Base-by-base conservation (phyloP, 371 early-diverging fungal genomes). In the Lichtheimia corymbifera region DNA sequence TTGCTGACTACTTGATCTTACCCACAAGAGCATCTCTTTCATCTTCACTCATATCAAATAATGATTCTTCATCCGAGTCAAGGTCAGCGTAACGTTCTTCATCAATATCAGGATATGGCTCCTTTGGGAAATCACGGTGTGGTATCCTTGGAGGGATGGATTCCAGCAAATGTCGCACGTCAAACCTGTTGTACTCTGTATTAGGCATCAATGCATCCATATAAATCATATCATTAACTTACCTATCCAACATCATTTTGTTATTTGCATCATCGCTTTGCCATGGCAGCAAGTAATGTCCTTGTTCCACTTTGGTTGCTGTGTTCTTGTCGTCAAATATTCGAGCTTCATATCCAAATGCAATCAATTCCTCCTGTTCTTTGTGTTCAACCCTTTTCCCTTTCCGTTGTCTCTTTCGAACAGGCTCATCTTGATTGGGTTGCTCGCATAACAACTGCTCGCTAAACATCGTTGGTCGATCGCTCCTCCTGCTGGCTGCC, bases 271-370 rank as follows among this genome's bases (percentile, higher is more conserved):
- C 13, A 30, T 53, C 56, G 30, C 63, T 65, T 54, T 56, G 62
- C 70, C 65, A 70, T 27, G 65, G 65, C n/a, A 65, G 57, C n/a
- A 65, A 49, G 35, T 55, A 61, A 20, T 64, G 49, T 40, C 65
- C 69, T 28, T 56, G 17, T 41, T 70, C 65, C 12, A 70, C 60
- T 35, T 59, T 61, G 14, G 14, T 35, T 25, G 69, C 69, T 25
- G 44, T n/a, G 9, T 5, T 27, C 15, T 63, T 20, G 55, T 71
- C 61, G 22, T 47, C 41, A 47, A 64, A 71, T 40, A 71, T 24
- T 17, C 62, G 63, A 12, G 71, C 66, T 55, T 71, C 66, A 42
- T 71, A 71, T 14, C 71, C 71, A 59, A 71, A 71, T 4, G 62
- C 50, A 27, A 67, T 58, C 22, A 64, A 50, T 30, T 66, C 58